Conservation (phyloP, 139 green algal genomes). For the Tetradesmus obliquus region DNA sequence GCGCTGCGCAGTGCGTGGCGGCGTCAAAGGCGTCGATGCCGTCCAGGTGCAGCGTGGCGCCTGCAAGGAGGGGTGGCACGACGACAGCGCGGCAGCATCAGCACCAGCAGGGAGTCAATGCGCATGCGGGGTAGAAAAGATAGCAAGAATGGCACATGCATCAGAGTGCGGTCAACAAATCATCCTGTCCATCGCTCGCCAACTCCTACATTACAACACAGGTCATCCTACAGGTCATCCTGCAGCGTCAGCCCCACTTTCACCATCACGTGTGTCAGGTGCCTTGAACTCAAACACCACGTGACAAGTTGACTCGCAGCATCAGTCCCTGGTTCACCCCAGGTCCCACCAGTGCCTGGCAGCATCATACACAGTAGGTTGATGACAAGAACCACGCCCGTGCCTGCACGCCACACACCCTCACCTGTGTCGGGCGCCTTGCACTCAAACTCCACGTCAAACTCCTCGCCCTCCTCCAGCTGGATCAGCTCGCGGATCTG, state of each 20-base stretch:
- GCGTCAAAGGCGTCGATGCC: constrained; percentile 50
- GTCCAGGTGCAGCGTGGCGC: constrained; percentile 43
- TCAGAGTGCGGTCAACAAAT: too few species aligned
- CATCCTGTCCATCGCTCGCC: too few species aligned
- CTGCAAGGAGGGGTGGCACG: neutral
- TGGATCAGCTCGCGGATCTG: constrained; percentile 44
- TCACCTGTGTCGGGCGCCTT: constrained; percentile 42
- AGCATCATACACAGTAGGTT: too few species aligned
- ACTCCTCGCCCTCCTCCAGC: constrained; percentile 40
- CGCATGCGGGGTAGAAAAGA: too few species aligned
- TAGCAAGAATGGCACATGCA: neutral
- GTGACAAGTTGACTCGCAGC: neutral
- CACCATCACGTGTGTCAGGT: constrained; percentile 19
- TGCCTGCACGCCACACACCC: neutral
- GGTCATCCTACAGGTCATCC: too few species aligned
- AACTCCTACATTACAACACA: too few species aligned
- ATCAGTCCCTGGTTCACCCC: too few species aligned
- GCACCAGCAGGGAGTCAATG: neutral
- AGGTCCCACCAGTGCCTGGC: too few species aligned
- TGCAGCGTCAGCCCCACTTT: too few species aligned
- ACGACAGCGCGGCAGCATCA: neutral
- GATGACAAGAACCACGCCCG: too few species aligned
- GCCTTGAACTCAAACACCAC: constrained; percentile 39
- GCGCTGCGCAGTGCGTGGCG: constrained; percentile 47
- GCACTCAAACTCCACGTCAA: constrained; percentile 53